phyloP scores from a whole-genome alignment of 106 monocot species.

The Gastrodia elata region DNA sequence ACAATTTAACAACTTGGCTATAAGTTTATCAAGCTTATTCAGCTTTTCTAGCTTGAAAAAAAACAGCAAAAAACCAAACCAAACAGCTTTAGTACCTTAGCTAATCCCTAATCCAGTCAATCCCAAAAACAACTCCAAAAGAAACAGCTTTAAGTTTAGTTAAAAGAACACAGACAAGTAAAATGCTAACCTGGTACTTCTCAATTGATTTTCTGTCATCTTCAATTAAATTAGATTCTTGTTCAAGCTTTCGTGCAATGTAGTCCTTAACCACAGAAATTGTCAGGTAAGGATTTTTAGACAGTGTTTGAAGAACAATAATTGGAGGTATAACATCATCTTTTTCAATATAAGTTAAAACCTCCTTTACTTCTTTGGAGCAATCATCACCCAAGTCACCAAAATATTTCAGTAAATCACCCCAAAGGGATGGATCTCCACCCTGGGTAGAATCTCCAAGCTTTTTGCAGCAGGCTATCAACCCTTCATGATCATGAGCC shows the following conservation, averaged over 20 bases:
- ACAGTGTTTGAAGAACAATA: constrained; percentile 75
- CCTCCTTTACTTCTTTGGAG: constrained; percentile 94
- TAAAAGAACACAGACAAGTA: not conserved
- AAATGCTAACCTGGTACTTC: constrained; percentile 76
- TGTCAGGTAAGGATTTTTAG: constrained; percentile 76
- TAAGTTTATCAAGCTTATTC: too few species aligned
- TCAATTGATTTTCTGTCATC: constrained; percentile 74
- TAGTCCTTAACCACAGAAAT: constrained; percentile 96
- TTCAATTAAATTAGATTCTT: constrained; percentile 91
- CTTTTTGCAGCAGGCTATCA: constrained; percentile 88
- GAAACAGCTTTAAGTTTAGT: too few species aligned
- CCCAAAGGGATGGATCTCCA: constrained; percentile 87
- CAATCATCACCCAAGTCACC: constrained; percentile 91
- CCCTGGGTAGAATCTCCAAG: constrained; percentile 77
- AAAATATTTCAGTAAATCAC: constrained; percentile 86
- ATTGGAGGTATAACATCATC: constrained; percentile 92
- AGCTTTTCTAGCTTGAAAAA: too few species aligned
- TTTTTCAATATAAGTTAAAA: constrained; percentile 79
- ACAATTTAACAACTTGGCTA: too few species aligned
- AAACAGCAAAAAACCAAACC: too few species aligned
- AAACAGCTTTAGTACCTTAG: too few species aligned
- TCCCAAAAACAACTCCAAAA: too few species aligned
- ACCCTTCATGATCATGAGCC: constrained; percentile 74
- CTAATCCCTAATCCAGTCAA: too few species aligned
- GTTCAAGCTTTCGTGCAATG: constrained; percentile 92